A percentile compares a stretch with the other conserved stretches of the same genome.
Evolutionary conservation across 768 basidiomycete species (phyloP).

Genomic region (Daedaleopsis nitida): DNA sequence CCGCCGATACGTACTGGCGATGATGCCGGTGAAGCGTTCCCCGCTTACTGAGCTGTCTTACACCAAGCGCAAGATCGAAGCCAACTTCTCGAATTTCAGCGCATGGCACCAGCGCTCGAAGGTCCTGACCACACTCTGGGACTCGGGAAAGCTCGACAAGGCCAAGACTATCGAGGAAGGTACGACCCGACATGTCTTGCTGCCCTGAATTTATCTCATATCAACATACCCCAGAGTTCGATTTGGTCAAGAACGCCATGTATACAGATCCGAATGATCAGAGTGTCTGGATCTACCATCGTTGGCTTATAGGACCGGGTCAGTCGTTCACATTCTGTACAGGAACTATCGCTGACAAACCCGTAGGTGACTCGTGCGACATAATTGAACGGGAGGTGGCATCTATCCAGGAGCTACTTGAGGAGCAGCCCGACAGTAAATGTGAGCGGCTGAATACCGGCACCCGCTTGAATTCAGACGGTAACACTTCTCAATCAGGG

Average conservation of each 20-base stretch:
- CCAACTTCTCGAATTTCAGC: constrained; percentile 96
- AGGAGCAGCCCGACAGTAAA: constrained; percentile 91
- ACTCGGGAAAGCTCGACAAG: constrained; percentile 51
- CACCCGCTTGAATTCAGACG: too few relatives aligned
- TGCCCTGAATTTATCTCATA: too few relatives aligned
- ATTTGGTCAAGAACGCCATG: constrained; percentile 89
- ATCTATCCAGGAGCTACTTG: constrained; percentile 79
- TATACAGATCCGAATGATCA: constrained; percentile 97
- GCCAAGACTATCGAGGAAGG: constrained; percentile 69
- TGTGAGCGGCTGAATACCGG: constrained; percentile 49
- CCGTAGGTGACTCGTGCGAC: constrained; percentile 55
- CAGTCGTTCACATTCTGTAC: constrained; percentile 20
- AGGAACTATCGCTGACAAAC: not conserved
- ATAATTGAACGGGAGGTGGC: constrained; percentile 74
- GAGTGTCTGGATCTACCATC: constrained; percentile 97
- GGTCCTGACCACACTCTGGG: constrained; percentile 69
- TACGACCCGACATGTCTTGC: constrained; percentile 29
- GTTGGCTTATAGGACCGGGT: constrained; percentile 93
- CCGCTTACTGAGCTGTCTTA: constrained; percentile 76
- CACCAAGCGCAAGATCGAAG: constrained; percentile 87
- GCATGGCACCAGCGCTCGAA: constrained; percentile 99
- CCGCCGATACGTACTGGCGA: constrained; percentile 79
- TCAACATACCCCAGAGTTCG: constrained; percentile 66
- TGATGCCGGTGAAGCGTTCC: constrained; percentile 60
- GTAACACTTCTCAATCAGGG: constrained; percentile 53